A percentile compares a stretch with the other conserved stretches of the same genome.
These are phyloP conservation scores for Botrytis medusae DNA, from an alignment of 2,329 filamentous ascomycete species.

Conservation along the genomic window DNA sequence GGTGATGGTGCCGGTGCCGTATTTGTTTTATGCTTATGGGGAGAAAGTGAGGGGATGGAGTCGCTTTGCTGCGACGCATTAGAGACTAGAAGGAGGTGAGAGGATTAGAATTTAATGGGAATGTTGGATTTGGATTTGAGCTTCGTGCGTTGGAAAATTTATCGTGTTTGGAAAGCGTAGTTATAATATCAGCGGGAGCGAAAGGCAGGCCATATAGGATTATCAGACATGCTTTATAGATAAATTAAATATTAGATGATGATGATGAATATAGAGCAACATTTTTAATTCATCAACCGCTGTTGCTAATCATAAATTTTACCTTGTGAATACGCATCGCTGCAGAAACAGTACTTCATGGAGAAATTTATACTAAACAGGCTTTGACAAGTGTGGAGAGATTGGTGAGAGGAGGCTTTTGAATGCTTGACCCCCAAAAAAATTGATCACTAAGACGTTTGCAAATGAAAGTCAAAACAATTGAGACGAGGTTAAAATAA, in stretches of 20 bases:
- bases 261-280: background rate
- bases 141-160: background rate
- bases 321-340: background rate
- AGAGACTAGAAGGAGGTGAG: background rate
- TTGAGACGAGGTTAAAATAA: background rate
- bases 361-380: background rate
- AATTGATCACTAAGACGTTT: background rate
- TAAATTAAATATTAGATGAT: background rate
- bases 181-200: background rate
- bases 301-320: background rate
- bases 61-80: background rate
- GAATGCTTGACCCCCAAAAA: background rate
- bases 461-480: background rate
- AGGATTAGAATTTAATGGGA: background rate
- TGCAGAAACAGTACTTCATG: background rate
- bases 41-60: conserved; percentile 1
- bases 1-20: background rate
- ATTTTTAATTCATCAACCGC: background rate
- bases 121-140: background rate
- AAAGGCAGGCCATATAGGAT: background rate
- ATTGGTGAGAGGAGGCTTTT: background rate
- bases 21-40: background rate
- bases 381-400: background rate
- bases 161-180: background rate
- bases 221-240: background rate